A percentile compares a stretch with the other conserved stretches of the same genome.
phyloP scores from a whole-genome alignment of 495 filamentous ascomycete genomes.

The Aspergillus sparsus region DNA sequence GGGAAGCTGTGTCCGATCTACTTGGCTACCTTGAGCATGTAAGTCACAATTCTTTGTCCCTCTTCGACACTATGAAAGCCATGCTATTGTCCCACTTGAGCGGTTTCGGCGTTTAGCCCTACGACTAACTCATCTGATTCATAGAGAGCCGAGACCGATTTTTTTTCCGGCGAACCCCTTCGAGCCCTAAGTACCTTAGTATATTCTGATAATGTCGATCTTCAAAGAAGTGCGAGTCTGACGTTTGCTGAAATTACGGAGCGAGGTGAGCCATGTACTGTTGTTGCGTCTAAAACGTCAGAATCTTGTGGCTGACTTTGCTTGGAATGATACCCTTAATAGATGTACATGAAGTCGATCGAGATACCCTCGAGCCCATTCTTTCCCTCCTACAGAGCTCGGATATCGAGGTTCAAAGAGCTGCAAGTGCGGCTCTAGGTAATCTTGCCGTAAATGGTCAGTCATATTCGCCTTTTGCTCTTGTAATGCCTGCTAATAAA shows the following conservation, averaged over 20 bases:
- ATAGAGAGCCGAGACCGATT: conserved; percentile 92
- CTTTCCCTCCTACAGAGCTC: conserved; percentile 91
- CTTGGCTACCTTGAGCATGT: conserved; percentile 96
- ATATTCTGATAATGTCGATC: conserved; percentile 97
- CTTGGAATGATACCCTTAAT: conserved; percentile 4
- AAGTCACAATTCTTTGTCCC: conserved; percentile 30
- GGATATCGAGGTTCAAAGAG: conserved; percentile 96
- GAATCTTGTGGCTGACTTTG: conserved; percentile 13
- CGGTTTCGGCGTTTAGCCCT: not conserved
- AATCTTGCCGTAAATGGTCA: conserved; percentile 96
- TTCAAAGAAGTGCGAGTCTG: conserved; percentile 94
- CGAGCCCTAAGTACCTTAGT: conserved; percentile 92
- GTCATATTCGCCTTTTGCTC: conserved; percentile 26
- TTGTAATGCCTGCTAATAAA: conserved; percentile 45
- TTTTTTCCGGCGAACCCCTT: conserved; percentile 97
- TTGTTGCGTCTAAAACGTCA: conserved; percentile 20
- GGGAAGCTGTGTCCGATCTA: conserved; percentile 95
- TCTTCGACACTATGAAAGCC: not conserved
- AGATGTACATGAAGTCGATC: conserved; percentile 97
- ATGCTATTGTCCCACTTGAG: not conserved
- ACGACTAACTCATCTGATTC: conserved; percentile 23
- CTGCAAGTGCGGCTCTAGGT: conserved; percentile 92
- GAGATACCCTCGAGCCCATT: conserved; percentile 92
- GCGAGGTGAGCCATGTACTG: conserved; percentile 97
- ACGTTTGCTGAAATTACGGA: conserved; percentile 99